Conservation (phyloP, 345 rosid species). For the Angophora floribunda region DNA sequence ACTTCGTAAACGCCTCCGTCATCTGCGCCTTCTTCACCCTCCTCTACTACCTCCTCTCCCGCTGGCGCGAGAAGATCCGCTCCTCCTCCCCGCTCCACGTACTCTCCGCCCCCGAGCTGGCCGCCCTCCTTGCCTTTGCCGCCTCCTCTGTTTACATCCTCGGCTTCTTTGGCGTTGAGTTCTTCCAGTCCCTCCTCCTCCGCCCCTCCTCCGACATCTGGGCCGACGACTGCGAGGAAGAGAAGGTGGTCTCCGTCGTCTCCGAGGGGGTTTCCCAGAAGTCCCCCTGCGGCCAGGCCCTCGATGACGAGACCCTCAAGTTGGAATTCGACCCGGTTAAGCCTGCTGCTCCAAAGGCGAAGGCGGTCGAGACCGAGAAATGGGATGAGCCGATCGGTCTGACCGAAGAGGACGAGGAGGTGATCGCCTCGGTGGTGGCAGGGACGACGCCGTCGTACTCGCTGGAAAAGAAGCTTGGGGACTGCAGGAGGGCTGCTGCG, state of each 20-base stretch:
- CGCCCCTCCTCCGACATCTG: neutral
- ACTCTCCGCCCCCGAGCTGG: conserved; percentile 11
- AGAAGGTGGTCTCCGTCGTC: neutral
- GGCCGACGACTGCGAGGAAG: neutral
- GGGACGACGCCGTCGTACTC: neutral
- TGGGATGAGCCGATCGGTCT: neutral
- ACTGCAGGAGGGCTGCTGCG: neutral
- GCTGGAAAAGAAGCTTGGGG: neutral
- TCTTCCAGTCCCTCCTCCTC: conserved; percentile 1
- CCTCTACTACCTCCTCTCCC: conserved; percentile 21
- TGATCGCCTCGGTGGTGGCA: neutral
- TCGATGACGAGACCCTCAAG: neutral
- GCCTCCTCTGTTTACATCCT: conserved; percentile 22
- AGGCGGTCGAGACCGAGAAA: neutral
- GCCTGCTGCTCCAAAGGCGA: neutral
- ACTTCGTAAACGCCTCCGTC: conserved; percentile 16
- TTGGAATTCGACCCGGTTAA: neutral
- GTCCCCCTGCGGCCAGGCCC: conserved; percentile 6
- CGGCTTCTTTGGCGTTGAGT: conserved; percentile 3
- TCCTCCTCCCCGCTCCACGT: conserved; percentile 23
- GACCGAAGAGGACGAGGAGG: neutral
- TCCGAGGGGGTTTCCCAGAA: neutral
- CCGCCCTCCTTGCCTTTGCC: conserved; percentile 9
- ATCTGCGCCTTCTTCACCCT: conserved; percentile 20
- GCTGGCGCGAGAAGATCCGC: conserved; percentile 38